Percentiles rank a stretch among this genome's conserved stretches.
Evolutionary conservation across 257 asterid species (phyloP).

Genomic region (Buddleja alternifolia): DNA sequence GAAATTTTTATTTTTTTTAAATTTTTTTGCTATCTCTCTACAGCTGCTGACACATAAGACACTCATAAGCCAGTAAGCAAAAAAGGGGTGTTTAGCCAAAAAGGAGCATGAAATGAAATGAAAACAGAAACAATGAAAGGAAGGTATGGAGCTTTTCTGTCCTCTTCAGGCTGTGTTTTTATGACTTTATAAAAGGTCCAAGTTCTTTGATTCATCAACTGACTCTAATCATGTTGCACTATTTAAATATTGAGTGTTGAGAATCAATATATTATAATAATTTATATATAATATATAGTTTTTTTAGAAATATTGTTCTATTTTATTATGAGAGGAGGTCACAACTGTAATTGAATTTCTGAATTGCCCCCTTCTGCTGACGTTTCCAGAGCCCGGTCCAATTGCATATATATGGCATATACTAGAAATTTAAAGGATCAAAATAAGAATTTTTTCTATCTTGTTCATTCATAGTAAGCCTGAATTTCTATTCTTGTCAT

Average conservation of each 20-base stretch:
- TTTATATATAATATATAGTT: background rate
- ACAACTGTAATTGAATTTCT: constrained; percentile 38
- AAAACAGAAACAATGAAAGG: constrained; percentile 43
- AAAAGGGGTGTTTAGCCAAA: constrained; percentile 40
- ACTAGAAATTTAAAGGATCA: constrained; percentile 26
- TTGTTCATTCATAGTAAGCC: constrained; percentile 20
- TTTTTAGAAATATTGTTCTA: constrained; percentile 5
- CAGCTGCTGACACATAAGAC: constrained; percentile 43
- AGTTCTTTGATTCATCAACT: constrained; percentile 53
- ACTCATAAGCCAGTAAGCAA: constrained; percentile 30
- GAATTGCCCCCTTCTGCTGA: constrained; percentile 32
- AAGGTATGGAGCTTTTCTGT: constrained; percentile 62
- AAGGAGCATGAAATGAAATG: constrained; percentile 48
- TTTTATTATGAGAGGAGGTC: constrained; percentile 23
- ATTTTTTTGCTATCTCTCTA: background rate
- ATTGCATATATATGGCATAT: constrained; percentile 33
- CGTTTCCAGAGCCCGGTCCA: constrained; percentile 41
- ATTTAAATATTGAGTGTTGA: constrained; percentile 33
- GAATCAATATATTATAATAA: background rate
- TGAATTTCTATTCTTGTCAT: too few species aligned
- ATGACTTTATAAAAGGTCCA: constrained; percentile 48
- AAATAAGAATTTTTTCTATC: constrained; percentile 16
- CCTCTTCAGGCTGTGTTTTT: constrained; percentile 39
- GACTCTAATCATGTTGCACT: constrained; percentile 44
- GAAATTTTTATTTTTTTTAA: constrained; percentile 22